phyloP scores from a whole-genome alignment of 2,329 filamentous ascomycete genomes.

The Colletotrichum brevisporum region DNA sequence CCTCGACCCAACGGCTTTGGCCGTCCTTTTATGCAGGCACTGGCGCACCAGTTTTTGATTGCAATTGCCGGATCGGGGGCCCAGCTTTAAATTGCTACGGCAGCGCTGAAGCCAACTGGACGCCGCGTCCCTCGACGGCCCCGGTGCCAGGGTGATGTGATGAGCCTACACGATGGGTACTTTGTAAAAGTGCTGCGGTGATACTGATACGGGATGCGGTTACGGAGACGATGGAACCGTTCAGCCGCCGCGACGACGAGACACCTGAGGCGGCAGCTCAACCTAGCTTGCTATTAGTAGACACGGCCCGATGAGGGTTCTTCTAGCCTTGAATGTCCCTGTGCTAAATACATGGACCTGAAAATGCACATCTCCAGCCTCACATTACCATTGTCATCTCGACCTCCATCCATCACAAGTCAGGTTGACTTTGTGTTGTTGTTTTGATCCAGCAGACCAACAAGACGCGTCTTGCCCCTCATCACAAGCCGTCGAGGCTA shows the following conservation, averaged over 20 bases:
- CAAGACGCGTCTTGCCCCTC: slow-evolving; percentile 19
- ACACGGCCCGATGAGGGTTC: slow-evolving; percentile 11
- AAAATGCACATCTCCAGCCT: background rate
- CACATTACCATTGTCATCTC: background rate
- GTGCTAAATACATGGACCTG: too few relatives aligned
- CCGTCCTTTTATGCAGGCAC: slow-evolving; percentile 15
- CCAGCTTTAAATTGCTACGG: slow-evolving; percentile 24
- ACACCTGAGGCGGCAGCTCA: background rate
- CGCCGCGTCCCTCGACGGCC: slow-evolving; percentile 14
- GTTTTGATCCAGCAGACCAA: slow-evolving; percentile 6
- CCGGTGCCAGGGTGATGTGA: slow-evolving; percentile 6
- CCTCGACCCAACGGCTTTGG: slow-evolving; percentile 18
- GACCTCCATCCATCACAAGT: background rate
- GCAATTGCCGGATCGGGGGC: slow-evolving; percentile 28
- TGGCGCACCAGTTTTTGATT: slow-evolving; percentile 28
- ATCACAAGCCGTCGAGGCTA: slow-evolving; percentile 15
- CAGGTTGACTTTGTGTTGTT: background rate
- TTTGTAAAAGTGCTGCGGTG: too few relatives aligned
- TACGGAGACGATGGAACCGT: slow-evolving; percentile 7
- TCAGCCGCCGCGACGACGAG: slow-evolving; percentile 3
- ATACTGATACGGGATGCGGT: too few relatives aligned
- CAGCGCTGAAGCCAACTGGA: slow-evolving; percentile 26
- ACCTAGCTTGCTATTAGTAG: background rate
- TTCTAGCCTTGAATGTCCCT: slow-evolving; percentile 3
- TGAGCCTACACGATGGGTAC: too few relatives aligned